Evolutionary conservation across 2,329 filamentous ascomycete species (phyloP), one percentile per base, ranked within the genome.

Genomic region (Harringtonia aguacate): DNA sequence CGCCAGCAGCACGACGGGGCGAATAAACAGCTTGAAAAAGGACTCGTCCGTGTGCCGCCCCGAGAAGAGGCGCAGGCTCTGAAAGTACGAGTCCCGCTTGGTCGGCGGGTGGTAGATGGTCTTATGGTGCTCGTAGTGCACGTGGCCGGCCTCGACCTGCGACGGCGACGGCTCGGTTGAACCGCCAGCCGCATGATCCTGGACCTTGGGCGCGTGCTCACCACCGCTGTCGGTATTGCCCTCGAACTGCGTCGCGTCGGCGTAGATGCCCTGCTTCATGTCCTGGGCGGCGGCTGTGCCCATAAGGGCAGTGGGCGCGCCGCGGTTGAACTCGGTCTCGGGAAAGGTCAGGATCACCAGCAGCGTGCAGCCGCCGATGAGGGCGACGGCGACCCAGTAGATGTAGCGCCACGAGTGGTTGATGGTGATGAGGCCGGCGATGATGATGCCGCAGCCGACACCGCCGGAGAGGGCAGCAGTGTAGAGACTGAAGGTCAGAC

Each of bases 261-360:
- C n/a, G n/a, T n/a, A n/a, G n/a, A n/a, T n/a, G n/a, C n/a, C n/a
- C n/a, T n/a, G n/a, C n/a, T n/a, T n/a, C n/a, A n/a, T n/a, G n/a
- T n/a, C n/a, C n/a, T n/a, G n/a, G n/a, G n/a, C n/a, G n/a, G n/a
- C n/a, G n/a, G n/a, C n/a, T n/a, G n/a, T n/a, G n/a, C n/a, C n/a
- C n/a, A n/a, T n/a, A n/a, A n/a, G n/a, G n/a, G n/a, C n/a, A n/a
- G n/a, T n/a, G n/a, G n/a, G n/a, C n/a, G n/a, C n/a, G n/a, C n/a
- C n/a, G n/a, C n/a, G n/a, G n/a, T n/a, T n/a, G n/a, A n/a, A 77
- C 9, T 66, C 65, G 0, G 73, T 77, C 53, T 77, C 74, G 0
- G 74, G 73, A 41, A 78, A 70, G 7, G 69, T 70, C 45, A 78
- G 67, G 51, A 72, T 57, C 8, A 69, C 63, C 3, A 76, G 49